Evolutionary conservation across 2,329 filamentous ascomycete genomes (phyloP).

Genomic region (Arthroderma sp.): DNA sequence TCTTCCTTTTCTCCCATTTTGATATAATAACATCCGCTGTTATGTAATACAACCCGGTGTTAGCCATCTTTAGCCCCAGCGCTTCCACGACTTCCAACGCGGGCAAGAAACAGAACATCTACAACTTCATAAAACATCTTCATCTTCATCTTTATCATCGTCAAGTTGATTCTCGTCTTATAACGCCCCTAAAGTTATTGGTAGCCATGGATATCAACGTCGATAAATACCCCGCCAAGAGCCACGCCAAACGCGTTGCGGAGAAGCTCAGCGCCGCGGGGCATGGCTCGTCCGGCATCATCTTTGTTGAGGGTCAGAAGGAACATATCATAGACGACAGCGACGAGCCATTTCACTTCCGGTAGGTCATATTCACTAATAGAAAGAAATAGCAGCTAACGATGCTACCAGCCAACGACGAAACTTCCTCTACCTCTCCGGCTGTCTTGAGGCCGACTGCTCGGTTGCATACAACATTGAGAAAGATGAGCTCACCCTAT

Average conservation of each 20-base stretch:
- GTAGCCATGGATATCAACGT: slow-evolving; percentile 30
- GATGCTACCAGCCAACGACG: slow-evolving; percentile 52
- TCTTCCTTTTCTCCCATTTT: too few species aligned
- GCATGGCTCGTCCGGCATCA: slow-evolving; percentile 55
- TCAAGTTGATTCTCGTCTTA: not conserved
- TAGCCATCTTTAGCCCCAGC: slow-evolving; percentile 2
- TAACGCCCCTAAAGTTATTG: not conserved
- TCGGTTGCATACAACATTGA: slow-evolving; percentile 70
- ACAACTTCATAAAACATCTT: not conserved
- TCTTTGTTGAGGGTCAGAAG: slow-evolving; percentile 81
- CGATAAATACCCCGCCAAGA: slow-evolving; percentile 68
- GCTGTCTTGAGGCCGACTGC: slow-evolving; percentile 69
- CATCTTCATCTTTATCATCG: not conserved
- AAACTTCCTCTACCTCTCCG: slow-evolving; percentile 89
- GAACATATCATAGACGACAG: slow-evolving; percentile 78
- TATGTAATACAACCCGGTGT: not conserved
- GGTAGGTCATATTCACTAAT: slow-evolving; percentile 37
- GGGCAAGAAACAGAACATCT: slow-evolving; percentile 7
- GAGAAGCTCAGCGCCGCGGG: slow-evolving; percentile 57
- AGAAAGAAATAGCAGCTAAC: not conserved
- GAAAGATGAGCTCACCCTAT: slow-evolving; percentile 63
- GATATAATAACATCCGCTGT: not conserved
- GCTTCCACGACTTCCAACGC: not conserved
- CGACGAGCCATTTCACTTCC: slow-evolving; percentile 69
- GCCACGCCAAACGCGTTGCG: slow-evolving; percentile 72